These are phyloP conservation scores for Allium fistulosum DNA, from an alignment of 106 monocot species.

Conservation along the genomic window DNA sequence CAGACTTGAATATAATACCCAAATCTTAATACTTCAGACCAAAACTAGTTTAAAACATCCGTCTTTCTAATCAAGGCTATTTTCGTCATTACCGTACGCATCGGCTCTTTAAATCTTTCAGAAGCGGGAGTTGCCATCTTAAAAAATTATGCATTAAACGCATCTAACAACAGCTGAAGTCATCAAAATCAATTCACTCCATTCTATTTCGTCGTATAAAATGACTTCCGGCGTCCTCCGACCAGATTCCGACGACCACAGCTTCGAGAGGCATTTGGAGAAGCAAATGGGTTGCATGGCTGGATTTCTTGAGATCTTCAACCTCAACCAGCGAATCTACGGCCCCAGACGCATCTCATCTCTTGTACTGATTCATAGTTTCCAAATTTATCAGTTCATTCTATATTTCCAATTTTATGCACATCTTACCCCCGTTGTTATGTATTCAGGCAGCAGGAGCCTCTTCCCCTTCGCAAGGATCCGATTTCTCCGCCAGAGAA, in stretches of 20 bases:
- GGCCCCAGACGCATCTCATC: constrained; percentile 34
- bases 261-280: constrained; percentile 38
- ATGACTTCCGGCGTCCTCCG: constrained; percentile 17
- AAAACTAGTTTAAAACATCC: too few relatives aligned
- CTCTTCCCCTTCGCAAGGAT: constrained; percentile 72
- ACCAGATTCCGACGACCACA: constrained; percentile 6
- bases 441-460: constrained; percentile 40
- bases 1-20: too few relatives aligned
- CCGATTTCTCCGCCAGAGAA: constrained; percentile 43
- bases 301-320: constrained; percentile 87
- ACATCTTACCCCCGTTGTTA: not conserved
- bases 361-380: constrained; percentile 14
- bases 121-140: not conserved
- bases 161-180: too few relatives aligned
- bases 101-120: constrained; percentile 1
- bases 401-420: not conserved
- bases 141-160: not conserved
- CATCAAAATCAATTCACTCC: not conserved
- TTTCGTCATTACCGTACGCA: not conserved
- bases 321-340: constrained; percentile 60
- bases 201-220: not conserved
- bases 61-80: not conserved
- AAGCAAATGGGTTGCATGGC: constrained; percentile 95
- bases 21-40: too few relatives aligned
- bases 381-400: too few relatives aligned